phyloP scores from a whole-genome alignment of 257 asterid species.

The Jaltomata sinuosa region DNA sequence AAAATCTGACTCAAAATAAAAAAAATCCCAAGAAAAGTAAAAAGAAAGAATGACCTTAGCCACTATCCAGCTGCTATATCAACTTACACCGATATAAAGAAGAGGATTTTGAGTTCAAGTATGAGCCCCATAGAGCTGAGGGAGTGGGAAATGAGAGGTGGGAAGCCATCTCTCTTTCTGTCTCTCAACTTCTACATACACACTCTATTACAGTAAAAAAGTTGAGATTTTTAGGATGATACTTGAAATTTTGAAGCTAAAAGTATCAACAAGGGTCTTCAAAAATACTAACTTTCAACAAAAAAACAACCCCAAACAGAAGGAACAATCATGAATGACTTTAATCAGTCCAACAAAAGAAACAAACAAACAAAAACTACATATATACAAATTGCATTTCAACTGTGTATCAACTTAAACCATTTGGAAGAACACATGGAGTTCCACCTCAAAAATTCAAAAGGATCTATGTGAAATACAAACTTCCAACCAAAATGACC shows the following conservation, averaged over 20 bases:
- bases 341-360: background rate
- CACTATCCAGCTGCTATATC: background rate
- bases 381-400: background rate
- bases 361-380: background rate
- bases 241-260: background rate
- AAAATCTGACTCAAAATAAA: background rate
- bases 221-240: background rate
- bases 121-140: constrained; percentile 39
- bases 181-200: background rate
- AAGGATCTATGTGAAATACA: background rate
- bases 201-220: background rate
- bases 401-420: background rate
- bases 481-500: background rate
- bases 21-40: background rate
- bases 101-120: constrained; percentile 25
- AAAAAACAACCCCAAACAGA: background rate
- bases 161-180: constrained; percentile 41
- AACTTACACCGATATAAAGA: constrained; percentile 32
- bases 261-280: background rate
- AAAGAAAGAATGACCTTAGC: background rate
- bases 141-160: constrained; percentile 43
- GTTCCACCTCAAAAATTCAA: background rate
- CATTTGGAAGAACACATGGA: background rate
- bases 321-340: background rate
- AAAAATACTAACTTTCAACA: background rate